These are phyloP conservation scores for Umbilicaria muhlenbergii DNA, from an alignment of 495 filamentous ascomycete genomes.

Conservation along the genomic window DNA sequence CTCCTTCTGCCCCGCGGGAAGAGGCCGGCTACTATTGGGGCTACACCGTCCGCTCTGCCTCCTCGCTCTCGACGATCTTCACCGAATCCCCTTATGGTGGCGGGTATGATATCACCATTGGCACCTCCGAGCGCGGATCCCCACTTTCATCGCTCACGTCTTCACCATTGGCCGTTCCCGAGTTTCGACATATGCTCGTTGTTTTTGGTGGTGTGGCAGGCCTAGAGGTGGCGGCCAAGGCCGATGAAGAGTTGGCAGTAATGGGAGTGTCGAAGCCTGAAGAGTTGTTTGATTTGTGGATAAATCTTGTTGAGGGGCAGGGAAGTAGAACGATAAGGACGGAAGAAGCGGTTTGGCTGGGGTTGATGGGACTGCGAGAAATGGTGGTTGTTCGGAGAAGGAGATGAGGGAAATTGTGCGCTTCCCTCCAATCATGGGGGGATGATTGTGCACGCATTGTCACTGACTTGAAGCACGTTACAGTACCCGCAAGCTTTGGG, in stretches of 20 bases:
- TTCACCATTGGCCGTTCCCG: slow-evolving; percentile 3
- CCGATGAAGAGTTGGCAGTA: slow-evolving; percentile 41
- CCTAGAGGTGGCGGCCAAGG: slow-evolving; percentile 50
- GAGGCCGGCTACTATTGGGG: slow-evolving; percentile 68
- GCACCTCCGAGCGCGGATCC: slow-evolving; percentile 56
- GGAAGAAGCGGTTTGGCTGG: slow-evolving; percentile 64
- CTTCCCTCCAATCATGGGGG: too few relatives aligned
- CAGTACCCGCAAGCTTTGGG: too few relatives aligned
- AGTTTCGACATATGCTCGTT: slow-evolving; percentile 51
- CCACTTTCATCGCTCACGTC: slow-evolving; percentile 26
- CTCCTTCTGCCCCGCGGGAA: slow-evolving; percentile 43
- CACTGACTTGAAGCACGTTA: too few relatives aligned
- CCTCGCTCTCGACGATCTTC: slow-evolving; percentile 46
- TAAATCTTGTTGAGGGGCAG: slow-evolving; percentile 58
- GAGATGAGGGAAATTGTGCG: background rate
- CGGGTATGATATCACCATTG: slow-evolving; percentile 53
- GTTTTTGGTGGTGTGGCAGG: slow-evolving; percentile 61
- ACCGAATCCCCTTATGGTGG: slow-evolving; percentile 46
- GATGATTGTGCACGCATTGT: too few relatives aligned
- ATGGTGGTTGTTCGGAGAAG: slow-evolving; percentile 19
- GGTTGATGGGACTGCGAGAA: slow-evolving; percentile 40
- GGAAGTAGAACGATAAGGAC: slow-evolving; percentile 64
- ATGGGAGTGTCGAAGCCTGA: slow-evolving; percentile 37
- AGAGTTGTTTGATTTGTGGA: slow-evolving; percentile 62
- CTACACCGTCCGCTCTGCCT: slow-evolving; percentile 42